These are phyloP conservation scores for Cladosporium cucumerinum DNA, from an alignment of 2,329 filamentous ascomycete genomes.

Conservation along the genomic window DNA sequence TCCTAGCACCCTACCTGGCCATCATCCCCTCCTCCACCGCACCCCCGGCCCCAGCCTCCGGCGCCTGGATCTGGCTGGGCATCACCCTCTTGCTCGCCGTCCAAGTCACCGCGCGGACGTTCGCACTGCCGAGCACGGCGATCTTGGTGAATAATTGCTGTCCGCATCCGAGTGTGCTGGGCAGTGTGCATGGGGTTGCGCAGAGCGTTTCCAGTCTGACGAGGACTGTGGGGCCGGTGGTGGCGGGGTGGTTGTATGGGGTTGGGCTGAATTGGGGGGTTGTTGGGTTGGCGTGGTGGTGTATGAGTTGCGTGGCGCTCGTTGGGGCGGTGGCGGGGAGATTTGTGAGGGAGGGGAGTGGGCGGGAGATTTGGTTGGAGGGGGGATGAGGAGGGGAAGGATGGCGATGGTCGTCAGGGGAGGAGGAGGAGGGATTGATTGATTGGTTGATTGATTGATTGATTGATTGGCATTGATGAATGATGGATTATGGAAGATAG, in stretches of 20 bases:
- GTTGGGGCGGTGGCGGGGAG: constrained; percentile 57
- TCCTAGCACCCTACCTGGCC: constrained; percentile 43
- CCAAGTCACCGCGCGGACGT: constrained; percentile 47
- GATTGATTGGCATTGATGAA: too few relatives aligned
- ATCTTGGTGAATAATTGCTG: constrained; percentile 61
- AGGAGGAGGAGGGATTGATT: neutral
- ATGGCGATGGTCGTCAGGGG: neutral
- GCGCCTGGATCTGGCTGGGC: constrained; percentile 41
- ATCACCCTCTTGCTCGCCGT: constrained; percentile 43
- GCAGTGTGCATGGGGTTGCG: constrained; percentile 57
- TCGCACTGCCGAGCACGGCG: constrained; percentile 55
- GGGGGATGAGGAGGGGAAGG: constrained; percentile 41
- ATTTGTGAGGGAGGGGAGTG: constrained; percentile 61
- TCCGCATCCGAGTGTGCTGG: constrained; percentile 55
- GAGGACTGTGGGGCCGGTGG: constrained; percentile 54
- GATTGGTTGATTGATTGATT: neutral
- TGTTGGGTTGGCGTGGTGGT: constrained; percentile 58
- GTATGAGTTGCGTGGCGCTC: constrained; percentile 51
- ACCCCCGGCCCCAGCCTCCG: constrained; percentile 41
- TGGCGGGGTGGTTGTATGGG: constrained; percentile 53
- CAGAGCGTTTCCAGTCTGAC: constrained; percentile 54
- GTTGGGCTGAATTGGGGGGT: constrained; percentile 51
- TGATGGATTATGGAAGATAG: too few relatives aligned
- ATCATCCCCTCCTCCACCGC: constrained; percentile 39
- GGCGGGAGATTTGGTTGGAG: constrained; percentile 56